These are phyloP conservation scores for Aspergillus avenaceus DNA, from an alignment of 495 filamentous ascomycete species.

Conservation along the genomic window DNA sequence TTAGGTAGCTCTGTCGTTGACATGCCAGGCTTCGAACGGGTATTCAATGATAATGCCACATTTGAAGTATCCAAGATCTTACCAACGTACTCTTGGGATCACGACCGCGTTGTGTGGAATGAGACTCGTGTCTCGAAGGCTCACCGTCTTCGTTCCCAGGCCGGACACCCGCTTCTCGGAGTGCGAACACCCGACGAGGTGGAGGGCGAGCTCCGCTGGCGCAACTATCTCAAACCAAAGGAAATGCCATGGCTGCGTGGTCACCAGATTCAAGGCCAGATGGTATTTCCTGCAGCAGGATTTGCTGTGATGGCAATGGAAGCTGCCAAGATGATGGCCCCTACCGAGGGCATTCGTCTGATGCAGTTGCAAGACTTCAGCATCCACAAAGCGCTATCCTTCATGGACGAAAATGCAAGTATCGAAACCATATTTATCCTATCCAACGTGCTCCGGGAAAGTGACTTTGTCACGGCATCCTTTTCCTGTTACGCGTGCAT, in stretches of 20 bases:
- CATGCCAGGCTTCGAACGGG: too few species aligned
- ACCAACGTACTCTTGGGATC: constrained; percentile 46
- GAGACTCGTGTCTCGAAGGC: constrained; percentile 33
- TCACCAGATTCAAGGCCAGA: constrained; percentile 29
- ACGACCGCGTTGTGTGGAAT: constrained; percentile 32
- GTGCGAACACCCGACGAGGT: constrained; percentile 18
- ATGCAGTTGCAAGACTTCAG: constrained; percentile 3
- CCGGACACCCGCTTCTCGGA: constrained; percentile 42
- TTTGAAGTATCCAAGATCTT: too few species aligned
- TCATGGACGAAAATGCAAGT: not conserved
- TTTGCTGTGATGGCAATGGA: constrained; percentile 46
- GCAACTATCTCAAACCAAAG: constrained; percentile 37
- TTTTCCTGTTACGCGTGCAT: not conserved
- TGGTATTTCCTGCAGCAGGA: constrained; percentile 43
- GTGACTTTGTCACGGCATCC: constrained; percentile 25
- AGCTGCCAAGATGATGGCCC: constrained; percentile 34
- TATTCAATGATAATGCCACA: too few species aligned
- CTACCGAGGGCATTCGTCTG: not conserved
- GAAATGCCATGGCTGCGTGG: constrained; percentile 46
- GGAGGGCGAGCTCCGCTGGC: constrained; percentile 37
- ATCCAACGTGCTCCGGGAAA: constrained; percentile 12
- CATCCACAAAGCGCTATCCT: constrained; percentile 25
- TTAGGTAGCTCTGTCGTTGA: too few species aligned
- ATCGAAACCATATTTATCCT: constrained; percentile 26
- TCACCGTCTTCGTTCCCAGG: not conserved